Evolutionary conservation across 768 basidiomycete genomes (phyloP).

Genomic region (Suillus clintonianus): DNA sequence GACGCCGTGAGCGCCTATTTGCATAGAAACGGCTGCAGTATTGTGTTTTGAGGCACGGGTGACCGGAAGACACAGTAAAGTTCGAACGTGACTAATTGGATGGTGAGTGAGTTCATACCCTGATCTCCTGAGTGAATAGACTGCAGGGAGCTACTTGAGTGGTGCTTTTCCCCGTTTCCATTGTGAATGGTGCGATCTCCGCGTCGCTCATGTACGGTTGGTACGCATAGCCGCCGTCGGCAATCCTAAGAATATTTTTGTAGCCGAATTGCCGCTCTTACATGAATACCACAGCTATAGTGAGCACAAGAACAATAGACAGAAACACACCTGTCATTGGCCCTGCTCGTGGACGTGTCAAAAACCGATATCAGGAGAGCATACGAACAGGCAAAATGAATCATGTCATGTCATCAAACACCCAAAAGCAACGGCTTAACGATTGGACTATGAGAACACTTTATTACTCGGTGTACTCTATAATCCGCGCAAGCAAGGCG

Average conservation of each 20-base stretch:
- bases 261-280: neutral
- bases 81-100: neutral
- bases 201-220: neutral
- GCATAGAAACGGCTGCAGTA: neutral
- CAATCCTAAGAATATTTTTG: neutral
- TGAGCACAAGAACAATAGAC: neutral
- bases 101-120: neutral
- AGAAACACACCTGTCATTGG: neutral
- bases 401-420: neutral
- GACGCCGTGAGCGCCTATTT: neutral
- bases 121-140: neutral
- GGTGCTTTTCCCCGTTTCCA: neutral
- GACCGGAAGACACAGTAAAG: neutral
- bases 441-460: neutral
- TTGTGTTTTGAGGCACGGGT: neutral
- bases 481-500: neutral
- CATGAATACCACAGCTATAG: neutral
- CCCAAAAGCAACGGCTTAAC: neutral
- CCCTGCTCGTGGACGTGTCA: neutral
- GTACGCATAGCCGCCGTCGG: neutral
- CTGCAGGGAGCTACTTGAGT: neutral
- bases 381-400: neutral
- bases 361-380: neutral
- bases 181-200: neutral
- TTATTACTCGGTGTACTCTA: neutral